Conservation (phyloP, 495 filamentous ascomycete species). For the Aspergillus sclerotiicarbonarius region DNA sequence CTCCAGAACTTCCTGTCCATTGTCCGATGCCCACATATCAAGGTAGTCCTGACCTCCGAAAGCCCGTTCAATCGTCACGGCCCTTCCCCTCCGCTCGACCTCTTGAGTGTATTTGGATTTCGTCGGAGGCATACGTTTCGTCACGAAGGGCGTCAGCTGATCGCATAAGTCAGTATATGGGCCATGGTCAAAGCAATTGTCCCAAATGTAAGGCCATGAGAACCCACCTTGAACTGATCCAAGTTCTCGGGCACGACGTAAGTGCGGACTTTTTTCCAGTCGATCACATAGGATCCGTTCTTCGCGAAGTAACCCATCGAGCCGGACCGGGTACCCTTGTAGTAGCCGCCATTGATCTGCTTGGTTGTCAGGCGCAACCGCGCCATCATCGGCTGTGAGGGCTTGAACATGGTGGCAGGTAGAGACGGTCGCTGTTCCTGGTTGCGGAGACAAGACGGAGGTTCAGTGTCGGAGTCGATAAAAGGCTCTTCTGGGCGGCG, state of each 20-base stretch:
- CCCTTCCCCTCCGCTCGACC: conserved; percentile 26
- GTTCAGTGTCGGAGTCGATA: conserved; percentile 8
- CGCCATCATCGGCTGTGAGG: conserved; percentile 66
- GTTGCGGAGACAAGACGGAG: conserved; percentile 9
- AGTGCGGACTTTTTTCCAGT: conserved; percentile 84
- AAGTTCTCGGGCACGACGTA: conserved; percentile 75
- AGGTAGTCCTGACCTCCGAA: conserved; percentile 40
- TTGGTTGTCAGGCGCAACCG: conserved; percentile 84
- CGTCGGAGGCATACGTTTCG: conserved; percentile 54
- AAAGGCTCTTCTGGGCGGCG: conserved; percentile 25
- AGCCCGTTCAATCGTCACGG: conserved; percentile 27
- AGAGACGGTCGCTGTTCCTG: neutral
- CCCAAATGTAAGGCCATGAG: neutral
- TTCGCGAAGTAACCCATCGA: conserved; percentile 84
- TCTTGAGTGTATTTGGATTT: conserved; percentile 37
- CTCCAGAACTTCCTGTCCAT: conserved; percentile 32
- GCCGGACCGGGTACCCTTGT: conserved; percentile 91
- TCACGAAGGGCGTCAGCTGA: conserved; percentile 87
- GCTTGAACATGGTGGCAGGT: conserved; percentile 55
- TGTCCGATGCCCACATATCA: conserved; percentile 39
- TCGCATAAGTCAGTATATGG: neutral
- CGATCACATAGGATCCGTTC: conserved; percentile 77
- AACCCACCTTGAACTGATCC: conserved; percentile 66
- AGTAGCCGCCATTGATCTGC: conserved; percentile 86
- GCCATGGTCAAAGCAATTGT: neutral